Percentiles rank a stretch among this genome's conserved stretches.
phyloP scores from a whole-genome alignment of 768 basidiomycete species.

The Phylloporus sp. region DNA sequence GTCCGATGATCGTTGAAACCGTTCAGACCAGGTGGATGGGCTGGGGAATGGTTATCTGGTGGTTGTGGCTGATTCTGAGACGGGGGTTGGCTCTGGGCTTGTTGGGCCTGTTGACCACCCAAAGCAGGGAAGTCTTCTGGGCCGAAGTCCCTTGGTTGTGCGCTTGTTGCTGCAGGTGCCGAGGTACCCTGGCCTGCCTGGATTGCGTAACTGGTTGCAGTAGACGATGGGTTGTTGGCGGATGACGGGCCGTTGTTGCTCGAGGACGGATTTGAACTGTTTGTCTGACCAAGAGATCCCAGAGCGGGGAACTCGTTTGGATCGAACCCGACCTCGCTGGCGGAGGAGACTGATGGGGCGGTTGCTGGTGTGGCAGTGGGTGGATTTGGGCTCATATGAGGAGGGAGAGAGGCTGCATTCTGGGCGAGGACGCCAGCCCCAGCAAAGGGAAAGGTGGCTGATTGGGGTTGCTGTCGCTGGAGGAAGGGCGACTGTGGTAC shows the following conservation, averaged over 20 bases:
- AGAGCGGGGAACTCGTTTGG: slow-evolving; percentile 88
- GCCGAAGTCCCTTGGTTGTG: slow-evolving; percentile 48
- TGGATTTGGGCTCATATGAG: slow-evolving; percentile 53
- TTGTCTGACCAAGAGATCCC: slow-evolving; percentile 55
- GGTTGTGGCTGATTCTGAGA: slow-evolving; percentile 30
- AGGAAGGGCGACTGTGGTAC: slow-evolving; percentile 63
- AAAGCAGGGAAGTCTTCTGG: slow-evolving; percentile 88
- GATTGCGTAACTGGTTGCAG: slow-evolving; percentile 71
- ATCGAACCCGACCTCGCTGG: slow-evolving; percentile 76
- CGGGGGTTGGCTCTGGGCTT: slow-evolving; percentile 26
- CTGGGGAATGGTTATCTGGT: slow-evolving; percentile 30
- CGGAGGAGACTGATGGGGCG: slow-evolving; percentile 59
- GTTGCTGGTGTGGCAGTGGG: slow-evolving; percentile 36
- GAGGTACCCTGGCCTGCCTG: slow-evolving; percentile 62
- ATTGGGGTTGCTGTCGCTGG: slow-evolving; percentile 46
- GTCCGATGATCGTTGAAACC: slow-evolving; percentile 57
- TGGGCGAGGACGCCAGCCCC: slow-evolving; percentile 45
- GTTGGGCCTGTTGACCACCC: slow-evolving; percentile 54
- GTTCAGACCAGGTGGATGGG: slow-evolving; percentile 77
- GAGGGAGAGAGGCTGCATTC: slow-evolving; percentile 52
- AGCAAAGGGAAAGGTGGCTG: slow-evolving; percentile 56
- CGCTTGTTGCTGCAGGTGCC: slow-evolving; percentile 3
- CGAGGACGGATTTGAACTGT: slow-evolving; percentile 35
- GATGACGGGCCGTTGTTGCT: slow-evolving; percentile 32
- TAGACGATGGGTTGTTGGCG: slow-evolving; percentile 28